phyloP scores from a whole-genome alignment of 2,329 filamentous ascomycete species.

The Lecanicillium sp. region DNA sequence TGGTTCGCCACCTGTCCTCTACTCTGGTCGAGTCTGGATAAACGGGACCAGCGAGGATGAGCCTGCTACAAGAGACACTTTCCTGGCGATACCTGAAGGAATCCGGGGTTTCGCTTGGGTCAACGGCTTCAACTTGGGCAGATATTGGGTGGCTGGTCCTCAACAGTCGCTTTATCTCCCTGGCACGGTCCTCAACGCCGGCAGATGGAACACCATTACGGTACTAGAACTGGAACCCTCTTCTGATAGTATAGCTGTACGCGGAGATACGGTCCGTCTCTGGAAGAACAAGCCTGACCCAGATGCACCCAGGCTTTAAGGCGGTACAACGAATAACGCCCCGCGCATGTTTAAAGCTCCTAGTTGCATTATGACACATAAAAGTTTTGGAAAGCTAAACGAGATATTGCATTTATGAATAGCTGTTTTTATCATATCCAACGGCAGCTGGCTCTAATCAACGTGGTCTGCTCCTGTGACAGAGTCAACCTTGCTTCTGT shows the following conservation, averaged over 20 bases:
- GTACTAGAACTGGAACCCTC: constrained; percentile 38
- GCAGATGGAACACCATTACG: constrained; percentile 33
- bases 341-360: too few species aligned
- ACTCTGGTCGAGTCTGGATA: constrained; percentile 23
- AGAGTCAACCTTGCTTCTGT: too few species aligned
- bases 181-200: constrained; percentile 28
- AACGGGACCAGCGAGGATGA: constrained; percentile 9
- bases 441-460: too few species aligned
- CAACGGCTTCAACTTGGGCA: constrained; percentile 38
- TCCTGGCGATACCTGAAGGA: constrained; percentile 32
- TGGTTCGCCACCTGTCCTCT: constrained; percentile 13
- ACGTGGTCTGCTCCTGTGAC: too few species aligned
- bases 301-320: too few species aligned
- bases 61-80: constrained; percentile 26
- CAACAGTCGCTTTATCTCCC: constrained; percentile 42
- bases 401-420: too few species aligned
- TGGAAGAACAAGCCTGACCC: constrained; percentile 12
- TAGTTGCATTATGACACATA: too few species aligned
- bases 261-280: constrained; percentile 5
- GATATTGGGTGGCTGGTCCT: constrained; percentile 41
- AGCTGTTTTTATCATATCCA: too few species aligned
- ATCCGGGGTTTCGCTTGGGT: constrained; percentile 42
- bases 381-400: too few species aligned
- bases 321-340: too few species aligned
- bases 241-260: background rate